Evolutionary conservation across 2,329 filamentous ascomycete species (phyloP), one percentile per base, ranked within the genome.

Genomic region (Aspergillus chevalieri): DNA sequence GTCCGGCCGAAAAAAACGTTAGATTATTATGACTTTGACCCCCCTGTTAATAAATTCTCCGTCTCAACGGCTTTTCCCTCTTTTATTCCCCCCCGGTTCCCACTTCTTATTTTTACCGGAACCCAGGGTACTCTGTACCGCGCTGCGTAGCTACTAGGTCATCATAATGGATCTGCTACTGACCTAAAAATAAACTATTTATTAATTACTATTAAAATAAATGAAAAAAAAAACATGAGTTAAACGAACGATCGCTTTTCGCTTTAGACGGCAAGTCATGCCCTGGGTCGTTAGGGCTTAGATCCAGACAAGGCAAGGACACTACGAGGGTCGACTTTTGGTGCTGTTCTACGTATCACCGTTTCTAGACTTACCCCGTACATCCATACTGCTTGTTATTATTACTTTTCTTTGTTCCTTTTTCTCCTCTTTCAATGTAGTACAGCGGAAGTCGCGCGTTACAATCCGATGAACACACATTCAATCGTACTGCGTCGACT

Each of bases 81-180:
- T 19, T 21, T 41, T 42, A 5, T 17, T 17, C 39, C 36, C 36
- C 36, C 36, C 36, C 19, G n/a, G n/a, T 19, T 19, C 19, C 36
- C 36, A 9, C 36, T 39, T 19, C 36, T 42, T 19, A 9, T 24
- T 24, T 14, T 24, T 24, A 42, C n/a, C 39, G n/a, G 53, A 49
- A 57, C 34, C 48, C 50, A 45, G 26, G 26, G 26, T 30, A 30
- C 26, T 30, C 26, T 30, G 26, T 30, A 12, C 26, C 26, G 26
- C 26, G 26, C 26, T 30, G 26, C 10, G 10, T 30, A 30, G 26
- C 9, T 30, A 30, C 26, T 30, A 30, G 47, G 43, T 50, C 47
- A 53, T 44, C 47, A 47, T 46, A 49, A 57, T 56, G 57, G 56
- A 58, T 59, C 54, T 57, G 56, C 53, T 52, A 57, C 26, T 30